Percentiles rank a stretch among this genome's conserved stretches.
Evolutionary conservation across 331 rosid species (phyloP).

Genomic region (Erythrophleum ivorense): DNA sequence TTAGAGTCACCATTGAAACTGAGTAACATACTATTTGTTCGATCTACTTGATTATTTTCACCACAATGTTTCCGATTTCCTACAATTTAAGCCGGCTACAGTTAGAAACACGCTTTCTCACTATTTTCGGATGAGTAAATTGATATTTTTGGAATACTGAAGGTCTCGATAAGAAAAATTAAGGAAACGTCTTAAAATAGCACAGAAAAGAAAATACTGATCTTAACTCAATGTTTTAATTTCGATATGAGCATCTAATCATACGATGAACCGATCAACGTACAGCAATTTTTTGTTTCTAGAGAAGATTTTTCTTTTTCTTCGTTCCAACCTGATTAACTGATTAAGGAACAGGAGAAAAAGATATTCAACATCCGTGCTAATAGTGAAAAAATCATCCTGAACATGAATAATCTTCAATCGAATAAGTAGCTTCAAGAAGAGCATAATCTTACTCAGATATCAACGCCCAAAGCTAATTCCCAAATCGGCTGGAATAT

Average conservation of each 20-base stretch:
- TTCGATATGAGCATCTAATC: neutral
- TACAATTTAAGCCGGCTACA: neutral
- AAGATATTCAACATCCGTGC: neutral
- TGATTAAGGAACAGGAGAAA: neutral
- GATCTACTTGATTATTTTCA: neutral
- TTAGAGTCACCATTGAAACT: neutral
- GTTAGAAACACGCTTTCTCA: no score
- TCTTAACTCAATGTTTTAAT: neutral
- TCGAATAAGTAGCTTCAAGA: neutral
- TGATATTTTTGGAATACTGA: neutral
- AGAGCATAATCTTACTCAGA: neutral
- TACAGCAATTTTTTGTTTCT: neutral
- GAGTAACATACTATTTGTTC: neutral
- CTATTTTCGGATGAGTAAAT: neutral
- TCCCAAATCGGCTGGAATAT: neutral
- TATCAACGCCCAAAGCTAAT: neutral
- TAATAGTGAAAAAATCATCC: neutral
- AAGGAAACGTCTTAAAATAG: neutral
- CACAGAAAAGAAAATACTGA: neutral
- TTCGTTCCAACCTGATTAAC: neutral
- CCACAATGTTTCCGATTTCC: neutral
- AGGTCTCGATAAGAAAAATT: neutral
- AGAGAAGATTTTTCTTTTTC: no score
- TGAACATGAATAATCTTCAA: neutral
- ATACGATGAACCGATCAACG: neutral